phyloP scores from a whole-genome alignment of 2,329 filamentous ascomycete species.

The Penicillium sclerotigenum region DNA sequence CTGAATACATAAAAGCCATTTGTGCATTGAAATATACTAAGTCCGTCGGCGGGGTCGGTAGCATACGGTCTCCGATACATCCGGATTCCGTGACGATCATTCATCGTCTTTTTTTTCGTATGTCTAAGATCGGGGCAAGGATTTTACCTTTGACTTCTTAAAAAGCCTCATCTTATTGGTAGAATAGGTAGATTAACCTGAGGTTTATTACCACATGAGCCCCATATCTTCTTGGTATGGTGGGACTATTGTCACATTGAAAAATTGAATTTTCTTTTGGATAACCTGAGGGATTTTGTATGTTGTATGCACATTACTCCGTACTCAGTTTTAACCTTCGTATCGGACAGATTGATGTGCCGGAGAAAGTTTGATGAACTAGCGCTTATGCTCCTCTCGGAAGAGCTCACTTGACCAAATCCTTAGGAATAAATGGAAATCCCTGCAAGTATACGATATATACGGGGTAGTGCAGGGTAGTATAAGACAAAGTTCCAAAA shows the following conservation, averaged over 20 bases:
- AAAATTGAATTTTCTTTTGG: slow-evolving; percentile 1
- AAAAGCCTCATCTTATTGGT: not conserved
- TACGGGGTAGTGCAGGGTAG: not conserved
- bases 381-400: not conserved
- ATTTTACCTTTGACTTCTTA: not conserved
- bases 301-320: not conserved
- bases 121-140: not conserved
- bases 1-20: no score
- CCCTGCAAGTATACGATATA: not conserved
- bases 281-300: not conserved
- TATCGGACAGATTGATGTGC: not conserved
- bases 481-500: not conserved
- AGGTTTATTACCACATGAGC: not conserved
- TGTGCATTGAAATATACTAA: no score
- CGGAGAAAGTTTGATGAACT: not conserved
- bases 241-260: not conserved
- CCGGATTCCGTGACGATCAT: slow-evolving; percentile 11
- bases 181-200: not conserved
- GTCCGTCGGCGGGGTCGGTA: slow-evolving; percentile 13
- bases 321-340: not conserved
- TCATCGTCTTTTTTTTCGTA: not conserved
- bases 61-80: slow-evolving; percentile 15
- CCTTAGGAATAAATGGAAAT: no score
- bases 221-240: not conserved
- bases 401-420: not conserved